Percentiles rank a stretch among this genome's conserved stretches.
phyloP scores from a whole-genome alignment of 2,329 filamentous ascomycete species.

The Clarireedia sp. region DNA sequence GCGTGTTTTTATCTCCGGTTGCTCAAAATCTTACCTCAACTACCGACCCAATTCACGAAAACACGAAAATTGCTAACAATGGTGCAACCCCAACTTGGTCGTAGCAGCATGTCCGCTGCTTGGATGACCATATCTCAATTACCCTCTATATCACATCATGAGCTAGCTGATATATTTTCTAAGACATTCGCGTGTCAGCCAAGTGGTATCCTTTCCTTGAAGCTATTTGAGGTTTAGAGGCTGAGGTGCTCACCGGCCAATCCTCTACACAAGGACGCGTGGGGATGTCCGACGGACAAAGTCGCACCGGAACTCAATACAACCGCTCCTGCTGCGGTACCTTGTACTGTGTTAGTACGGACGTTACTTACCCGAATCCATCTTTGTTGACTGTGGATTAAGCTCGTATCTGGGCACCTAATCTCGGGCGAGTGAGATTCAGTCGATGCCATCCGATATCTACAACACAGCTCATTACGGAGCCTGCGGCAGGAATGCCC shows the following conservation, averaged over 20 bases:
- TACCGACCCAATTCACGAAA: background rate
- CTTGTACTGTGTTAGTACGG: slow-evolving; percentile 9
- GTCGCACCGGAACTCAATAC: slow-evolving; percentile 9
- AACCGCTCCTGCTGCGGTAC: slow-evolving; percentile 4
- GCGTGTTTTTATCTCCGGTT: background rate
- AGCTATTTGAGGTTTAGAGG: background rate
- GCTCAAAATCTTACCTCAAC: background rate
- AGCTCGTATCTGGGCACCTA: slow-evolving; percentile 8
- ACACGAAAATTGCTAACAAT: background rate
- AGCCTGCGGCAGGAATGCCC: background rate
- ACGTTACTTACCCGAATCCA: slow-evolving; percentile 9
- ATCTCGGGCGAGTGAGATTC: slow-evolving; percentile 9
- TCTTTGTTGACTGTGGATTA: slow-evolving; percentile 1
- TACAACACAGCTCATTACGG: background rate
- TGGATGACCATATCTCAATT: background rate
- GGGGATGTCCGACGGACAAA: slow-evolving; percentile 12
- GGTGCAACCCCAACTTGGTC: background rate
- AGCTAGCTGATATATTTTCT: slow-evolving; percentile 5
- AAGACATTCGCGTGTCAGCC: slow-evolving; percentile 1
- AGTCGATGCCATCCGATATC: slow-evolving; percentile 2
- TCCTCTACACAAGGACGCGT: background rate
- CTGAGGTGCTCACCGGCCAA: slow-evolving; percentile 1
- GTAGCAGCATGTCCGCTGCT: background rate
- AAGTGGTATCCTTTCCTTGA: background rate
- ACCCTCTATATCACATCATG: background rate